These are phyloP conservation scores for Colletotrichum paranaense DNA, from an alignment of 2,329 filamentous ascomycete genomes.

Conservation along the genomic window DNA sequence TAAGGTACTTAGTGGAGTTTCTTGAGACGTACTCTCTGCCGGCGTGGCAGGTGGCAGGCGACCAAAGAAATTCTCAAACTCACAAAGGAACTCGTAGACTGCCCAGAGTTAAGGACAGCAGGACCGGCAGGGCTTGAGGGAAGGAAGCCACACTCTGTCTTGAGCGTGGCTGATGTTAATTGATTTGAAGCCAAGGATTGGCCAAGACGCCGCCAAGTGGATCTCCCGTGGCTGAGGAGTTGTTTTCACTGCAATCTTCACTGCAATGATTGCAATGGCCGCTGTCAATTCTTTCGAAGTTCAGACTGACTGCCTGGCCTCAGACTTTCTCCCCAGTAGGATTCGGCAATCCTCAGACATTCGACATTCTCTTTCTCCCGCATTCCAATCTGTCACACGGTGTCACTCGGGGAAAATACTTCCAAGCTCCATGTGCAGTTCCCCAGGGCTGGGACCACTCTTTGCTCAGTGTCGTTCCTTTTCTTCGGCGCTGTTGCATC, in stretches of 20 bases:
- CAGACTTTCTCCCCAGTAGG: neutral
- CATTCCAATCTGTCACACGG: neutral
- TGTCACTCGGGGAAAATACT: neutral
- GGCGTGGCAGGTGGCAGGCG: neutral
- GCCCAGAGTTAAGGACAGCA: neutral
- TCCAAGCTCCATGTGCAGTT: neutral
- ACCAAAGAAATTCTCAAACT: neutral
- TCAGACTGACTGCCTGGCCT: neutral
- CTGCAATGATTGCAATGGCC: neutral
- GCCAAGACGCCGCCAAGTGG: neutral
- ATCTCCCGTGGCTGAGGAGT: constrained; percentile 5
- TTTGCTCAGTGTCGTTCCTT: neutral
- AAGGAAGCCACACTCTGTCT: neutral
- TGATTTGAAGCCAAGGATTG: constrained; percentile 3
- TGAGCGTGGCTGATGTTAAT: constrained; percentile 8
- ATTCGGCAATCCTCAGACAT: neutral
- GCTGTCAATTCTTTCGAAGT: neutral
- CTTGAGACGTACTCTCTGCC: neutral
- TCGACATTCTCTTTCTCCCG: neutral
- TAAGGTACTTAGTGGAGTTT: neutral
- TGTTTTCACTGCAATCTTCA: neutral
- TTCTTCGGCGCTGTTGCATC: neutral
- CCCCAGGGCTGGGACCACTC: neutral
- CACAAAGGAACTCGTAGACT: neutral
- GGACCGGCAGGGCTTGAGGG: neutral